Evolutionary conservation across 1,284 basidiomycete genomes (phyloP), one percentile per base, ranked within the genome.

Genomic region (Peniophora sp.): DNA sequence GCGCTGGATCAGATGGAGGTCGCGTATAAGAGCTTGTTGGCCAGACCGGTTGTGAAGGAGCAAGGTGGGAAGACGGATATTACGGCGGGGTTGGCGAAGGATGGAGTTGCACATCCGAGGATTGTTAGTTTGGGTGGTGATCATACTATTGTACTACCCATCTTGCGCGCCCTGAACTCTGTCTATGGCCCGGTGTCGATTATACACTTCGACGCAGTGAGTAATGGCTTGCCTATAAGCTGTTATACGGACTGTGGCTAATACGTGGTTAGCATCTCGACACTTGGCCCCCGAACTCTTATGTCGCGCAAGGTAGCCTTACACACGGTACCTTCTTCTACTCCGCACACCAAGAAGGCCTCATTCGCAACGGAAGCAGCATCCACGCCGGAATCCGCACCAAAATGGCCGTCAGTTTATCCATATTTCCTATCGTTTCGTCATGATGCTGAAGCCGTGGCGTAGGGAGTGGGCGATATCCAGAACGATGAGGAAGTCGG

Each of bases 311-410:
- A 59, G 81, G 82, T 34, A 77, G 74, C 46, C 69, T 87, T 45
- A 89, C 80, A 0, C 87, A 89, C 58, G 88, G 87, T 47, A 87
- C 84, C 10, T 90, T 87, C 67, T 90, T 90, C 67, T 76, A 79
- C 61, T 61, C 83, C 36, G 89, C 89, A 1, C 71, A 75, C 38
- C 75, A 87, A 58, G 88, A 92, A 64, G 83, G 84, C 2, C 68
- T 91, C 38, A 75, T 91, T 54, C 71, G 77, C 16, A 85, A 87
- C 58, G 27, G 27, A 12, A 77, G 72, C 47, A 88, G 84, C 58
- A 75, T 90, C 35, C 88, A 90, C 60, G 87, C 83, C 17, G 89
- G 89, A 3, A 85, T 91, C 53, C 73, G 88, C 27, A 85, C 82
- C 69, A 89, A 86, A 61, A 67, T 90, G 51, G 62, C 63, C 41